Base-by-base conservation (phyloP, 805 yeast genomes). In the Myxozyma melibiosi region DNA sequence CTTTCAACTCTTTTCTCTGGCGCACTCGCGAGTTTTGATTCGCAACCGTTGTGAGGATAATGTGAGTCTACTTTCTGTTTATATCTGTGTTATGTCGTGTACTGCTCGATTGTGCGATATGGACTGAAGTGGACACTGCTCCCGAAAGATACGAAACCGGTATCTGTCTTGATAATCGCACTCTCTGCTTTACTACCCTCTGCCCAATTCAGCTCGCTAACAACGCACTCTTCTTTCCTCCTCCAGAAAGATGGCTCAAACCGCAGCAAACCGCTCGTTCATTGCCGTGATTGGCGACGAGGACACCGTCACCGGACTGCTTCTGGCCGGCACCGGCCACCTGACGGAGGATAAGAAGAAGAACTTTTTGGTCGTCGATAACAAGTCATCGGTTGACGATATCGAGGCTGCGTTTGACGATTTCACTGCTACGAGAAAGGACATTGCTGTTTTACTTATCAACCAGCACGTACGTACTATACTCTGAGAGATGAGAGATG, bases 211-310 rank as follows among this genome's bases (percentile, higher is more conserved):
- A n/a, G n/a, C n/a, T n/a, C n/a, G n/a, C n/a, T n/a, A n/a, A n/a
- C n/a, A n/a, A n/a, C n/a, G n/a, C n/a, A n/a, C n/a, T n/a, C n/a
- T n/a, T n/a, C n/a, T n/a, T n/a, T n/a, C n/a, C n/a, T n/a, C n/a
- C n/a, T 20, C 14, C 34, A 45, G 50, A 27, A 39, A 39, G 40
- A 60, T 60, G 64, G 27, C 64, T 14, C 64, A 60, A 39, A 53
- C 61, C 20, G 55, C 64, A 6, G 39, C 80, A 60, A 88, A 90
- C 70, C 85, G 99, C 68, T 81, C 86, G 38, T 79, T 91, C 65
- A 78, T 94, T 57, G 98, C 97, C 11, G 96, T 91, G 38, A 90
- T 94, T 68, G 99, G 97, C 16, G 99, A 94, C 69, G 99, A 94
- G 45, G 98, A 94, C 70, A 87, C 98, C 22, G 91, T 94, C 58